phyloP scores from a whole-genome alignment of 169 alveolate species.

The Cryptosporidium ubiquitum region DNA sequence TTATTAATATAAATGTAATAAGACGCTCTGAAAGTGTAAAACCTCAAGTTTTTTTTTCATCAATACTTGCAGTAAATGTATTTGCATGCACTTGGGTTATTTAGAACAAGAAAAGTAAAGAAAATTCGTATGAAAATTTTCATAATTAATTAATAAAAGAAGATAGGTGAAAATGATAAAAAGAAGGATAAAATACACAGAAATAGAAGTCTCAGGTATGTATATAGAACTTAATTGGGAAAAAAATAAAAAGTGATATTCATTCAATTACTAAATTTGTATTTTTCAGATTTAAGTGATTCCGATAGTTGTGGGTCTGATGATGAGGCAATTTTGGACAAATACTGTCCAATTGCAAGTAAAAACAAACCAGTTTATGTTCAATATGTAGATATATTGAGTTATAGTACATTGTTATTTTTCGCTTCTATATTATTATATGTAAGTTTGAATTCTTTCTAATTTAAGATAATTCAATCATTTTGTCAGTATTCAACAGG shows the following conservation, averaged over 20 bases:
- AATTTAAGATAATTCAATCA: not conserved
- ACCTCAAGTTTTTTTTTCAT: too few species aligned
- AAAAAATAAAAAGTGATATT: not conserved
- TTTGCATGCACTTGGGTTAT: not conserved
- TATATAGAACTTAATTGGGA: not conserved
- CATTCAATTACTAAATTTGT: not conserved
- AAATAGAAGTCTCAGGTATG: constrained; percentile 60
- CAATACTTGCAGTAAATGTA: not conserved
- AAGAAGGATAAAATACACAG: constrained; percentile 27
- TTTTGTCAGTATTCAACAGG: not conserved
- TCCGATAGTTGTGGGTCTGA: constrained; percentile 72
- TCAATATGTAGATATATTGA: constrained; percentile 38
- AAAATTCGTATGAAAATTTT: not conserved
- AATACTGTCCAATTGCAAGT: constrained; percentile 67
- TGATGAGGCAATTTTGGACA: constrained; percentile 39
- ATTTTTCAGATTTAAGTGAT: constrained; percentile 24
- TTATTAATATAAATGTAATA: too few species aligned
- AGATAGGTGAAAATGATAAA: constrained; percentile 15
- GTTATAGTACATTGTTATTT: constrained; percentile 31
- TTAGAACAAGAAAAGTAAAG: not conserved
- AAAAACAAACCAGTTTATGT: constrained; percentile 31
- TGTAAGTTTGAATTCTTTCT: constrained; percentile 9
- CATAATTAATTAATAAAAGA: not conserved
- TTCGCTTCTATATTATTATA: constrained; percentile 26
- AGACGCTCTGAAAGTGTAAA: too few species aligned